phyloP scores from a whole-genome alignment of 1,284 basidiomycete genomes.

The Phenoliferia sp. region DNA sequence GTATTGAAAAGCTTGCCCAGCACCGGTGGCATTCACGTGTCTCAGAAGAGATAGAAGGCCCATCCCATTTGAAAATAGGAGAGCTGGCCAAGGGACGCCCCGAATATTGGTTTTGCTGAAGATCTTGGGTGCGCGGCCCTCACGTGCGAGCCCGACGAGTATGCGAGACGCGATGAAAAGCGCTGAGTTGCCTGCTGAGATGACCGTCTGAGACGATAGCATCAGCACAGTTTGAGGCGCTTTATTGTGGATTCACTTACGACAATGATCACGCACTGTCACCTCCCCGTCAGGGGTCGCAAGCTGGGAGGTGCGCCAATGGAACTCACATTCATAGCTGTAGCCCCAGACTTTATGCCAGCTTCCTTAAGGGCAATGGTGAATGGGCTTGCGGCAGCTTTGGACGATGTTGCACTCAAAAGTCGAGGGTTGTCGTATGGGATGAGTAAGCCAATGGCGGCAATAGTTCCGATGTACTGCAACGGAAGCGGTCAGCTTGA shows the following conservation, averaged over 20 bases:
- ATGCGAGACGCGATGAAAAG: conserved; percentile 75
- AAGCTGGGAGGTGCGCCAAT: neutral
- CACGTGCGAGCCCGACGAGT: conserved; percentile 71
- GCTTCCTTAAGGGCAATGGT: conserved; percentile 67
- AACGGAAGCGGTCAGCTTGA: conserved; percentile 43
- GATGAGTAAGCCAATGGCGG: conserved; percentile 64
- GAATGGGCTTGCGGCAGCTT: conserved; percentile 72
- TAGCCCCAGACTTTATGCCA: conserved; percentile 67
- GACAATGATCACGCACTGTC: neutral
- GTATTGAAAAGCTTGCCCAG: conserved; percentile 69
- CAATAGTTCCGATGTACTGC: conserved; percentile 33
- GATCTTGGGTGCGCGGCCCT: conserved; percentile 69
- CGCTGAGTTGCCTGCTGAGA: conserved; percentile 78
- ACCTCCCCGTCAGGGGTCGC: neutral
- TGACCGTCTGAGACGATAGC: conserved; percentile 68
- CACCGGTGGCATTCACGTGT: conserved; percentile 50
- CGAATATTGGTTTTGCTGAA: conserved; percentile 61
- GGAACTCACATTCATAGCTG: conserved; percentile 58
- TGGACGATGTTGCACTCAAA: conserved; percentile 49
- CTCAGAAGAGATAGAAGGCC: conserved; percentile 66
- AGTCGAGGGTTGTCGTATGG: conserved; percentile 60
- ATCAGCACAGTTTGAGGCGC: neutral
- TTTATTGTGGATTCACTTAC: neutral
- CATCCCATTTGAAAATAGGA: conserved; percentile 62
- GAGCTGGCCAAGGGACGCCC: conserved; percentile 70